Evolutionary conservation across 768 basidiomycete species (phyloP), one percentile per base, ranked within the genome.

Genomic region (Harrya chromipes): DNA sequence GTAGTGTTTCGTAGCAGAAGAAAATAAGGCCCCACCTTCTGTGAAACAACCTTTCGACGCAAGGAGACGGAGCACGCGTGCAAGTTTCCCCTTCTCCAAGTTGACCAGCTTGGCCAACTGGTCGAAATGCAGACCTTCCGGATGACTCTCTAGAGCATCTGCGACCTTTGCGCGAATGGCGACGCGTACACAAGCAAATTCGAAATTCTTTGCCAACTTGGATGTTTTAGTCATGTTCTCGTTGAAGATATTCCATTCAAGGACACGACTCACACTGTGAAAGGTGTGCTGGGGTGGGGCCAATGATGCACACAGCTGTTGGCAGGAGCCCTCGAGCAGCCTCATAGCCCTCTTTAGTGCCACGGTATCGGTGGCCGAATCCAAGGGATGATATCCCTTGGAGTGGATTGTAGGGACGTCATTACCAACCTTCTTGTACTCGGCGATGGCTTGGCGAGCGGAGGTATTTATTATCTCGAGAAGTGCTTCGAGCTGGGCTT

Each of bases 401-500:
- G 61, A 60, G 29, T 64, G 50, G 23, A 63, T 56, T 8, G 64
- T 63, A 36, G 63, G 63, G n/a, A 64, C 59, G 4, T 57, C 43
- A 12, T 58, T 29, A 1, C 50, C 56, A 0, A 41, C 50, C 23
- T 64, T 64, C 40, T 59, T 65, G 53, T 65, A 66, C 24, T 59
- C 61, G 13, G 47, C 42, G 14, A 65, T 62, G 11, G 58, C 58
- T 42, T 62, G 55, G 10, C 55, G 61, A 19, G 67, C 58, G 11
- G 70, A 58, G 1, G 52, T 48, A 31, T 60, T 64, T 53, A 70
- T 66, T 17, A 70, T 65, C 8, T 54, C 57, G 36, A 71, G 60
- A 40, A 70, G 60, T 1, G 60, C 59, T 44, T 58, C 53, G 27
- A 71, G 58, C 17, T 70, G 62, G n/a, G 55, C 53, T 53, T 62